These are phyloP conservation scores for Aspergillus baeticus DNA, from an alignment of 495 filamentous ascomycete genomes.

Conservation along the genomic window DNA sequence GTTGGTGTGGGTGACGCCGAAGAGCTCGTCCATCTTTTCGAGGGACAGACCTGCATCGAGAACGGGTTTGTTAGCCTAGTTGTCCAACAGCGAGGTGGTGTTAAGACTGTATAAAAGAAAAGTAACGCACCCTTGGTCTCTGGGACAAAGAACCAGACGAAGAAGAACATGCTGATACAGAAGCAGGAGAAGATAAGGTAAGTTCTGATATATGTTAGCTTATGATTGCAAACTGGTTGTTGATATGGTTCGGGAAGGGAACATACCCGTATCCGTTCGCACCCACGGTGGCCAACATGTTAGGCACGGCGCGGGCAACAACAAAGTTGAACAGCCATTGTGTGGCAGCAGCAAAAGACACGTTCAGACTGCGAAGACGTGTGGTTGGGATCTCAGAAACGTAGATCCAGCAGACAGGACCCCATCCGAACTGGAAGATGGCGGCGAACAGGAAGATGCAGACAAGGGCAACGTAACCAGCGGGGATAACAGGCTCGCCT, in stretches of 20 bases:
- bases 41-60: conserved; percentile 33
- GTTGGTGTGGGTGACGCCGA: conserved; percentile 39
- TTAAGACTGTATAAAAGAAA: background rate
- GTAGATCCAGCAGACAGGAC: conserved; percentile 52
- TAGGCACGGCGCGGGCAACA: conserved; percentile 39
- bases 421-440: conserved; percentile 42
- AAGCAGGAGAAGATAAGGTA: conserved; percentile 53
- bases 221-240: background rate
- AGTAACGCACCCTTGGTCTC: conserved; percentile 63
- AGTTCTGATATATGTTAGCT: conserved; percentile 25
- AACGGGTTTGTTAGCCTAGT: background rate
- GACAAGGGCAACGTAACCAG: conserved; percentile 49
- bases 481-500: conserved; percentile 45
- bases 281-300: conserved; percentile 56
- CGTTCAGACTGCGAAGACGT: conserved; percentile 67
- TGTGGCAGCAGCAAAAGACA: conserved; percentile 61
- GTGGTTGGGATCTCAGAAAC: conserved; percentile 67
- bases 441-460: conserved; percentile 58
- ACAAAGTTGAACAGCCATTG: conserved; percentile 50
- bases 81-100: background rate
- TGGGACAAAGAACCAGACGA: conserved; percentile 70
- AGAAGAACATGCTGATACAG: conserved; percentile 64
- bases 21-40: conserved; percentile 52
- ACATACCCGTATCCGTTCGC: conserved; percentile 56
- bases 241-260: conserved; percentile 13